Evolutionary conservation across 768 basidiomycete species (phyloP), one percentile per base, ranked within the genome.

Genomic region (Rhizopogon vesiculosus): DNA sequence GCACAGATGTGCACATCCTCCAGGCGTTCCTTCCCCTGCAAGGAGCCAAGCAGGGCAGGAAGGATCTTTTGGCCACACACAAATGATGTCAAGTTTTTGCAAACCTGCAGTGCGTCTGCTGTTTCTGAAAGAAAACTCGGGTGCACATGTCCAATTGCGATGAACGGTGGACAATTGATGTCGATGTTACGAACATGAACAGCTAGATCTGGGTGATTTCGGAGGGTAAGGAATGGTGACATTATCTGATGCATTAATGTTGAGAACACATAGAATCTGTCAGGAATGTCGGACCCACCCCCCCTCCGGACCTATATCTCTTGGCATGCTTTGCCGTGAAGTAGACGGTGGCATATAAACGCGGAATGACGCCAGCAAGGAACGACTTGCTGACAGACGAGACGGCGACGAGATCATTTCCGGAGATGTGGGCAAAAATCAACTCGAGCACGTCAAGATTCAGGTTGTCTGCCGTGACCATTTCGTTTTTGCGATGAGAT

Each of bases 401-500:
- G 18, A 83, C 74, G 3, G 81, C 77, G 15, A 81, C 75, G 33
- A 91, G 77, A 61, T 88, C 85, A 1, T 69, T 55, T 16, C 76
- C 74, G 42, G 74, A 65, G 5, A 91, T 71, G 60, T 78, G 72
- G 0, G 72, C 67, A 59, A 86, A 86, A 16, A 91, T 81, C n/a
- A 83, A 73, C 63, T 86, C 84, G 42, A 89, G 77, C 39, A 90
- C 85, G 69, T 91, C 89, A 18, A 83, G 76, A 58, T 89, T 84
- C 45, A 89, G 73, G 61, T 81, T 86, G 60, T 87, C 82, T 10
- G 82, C 83, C 31, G 82, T 77, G 45, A 85, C 81, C 86, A 87
- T 88, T 29, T 7, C 16, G 15, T 49, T 16, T n/a, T 29, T 28
- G 13, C 7, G n/a, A 48, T 22, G 13, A 51, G 19, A 49, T 18